phyloP scores from a whole-genome alignment of 2,329 filamentous ascomycete genomes.

The Fusarium poae region DNA sequence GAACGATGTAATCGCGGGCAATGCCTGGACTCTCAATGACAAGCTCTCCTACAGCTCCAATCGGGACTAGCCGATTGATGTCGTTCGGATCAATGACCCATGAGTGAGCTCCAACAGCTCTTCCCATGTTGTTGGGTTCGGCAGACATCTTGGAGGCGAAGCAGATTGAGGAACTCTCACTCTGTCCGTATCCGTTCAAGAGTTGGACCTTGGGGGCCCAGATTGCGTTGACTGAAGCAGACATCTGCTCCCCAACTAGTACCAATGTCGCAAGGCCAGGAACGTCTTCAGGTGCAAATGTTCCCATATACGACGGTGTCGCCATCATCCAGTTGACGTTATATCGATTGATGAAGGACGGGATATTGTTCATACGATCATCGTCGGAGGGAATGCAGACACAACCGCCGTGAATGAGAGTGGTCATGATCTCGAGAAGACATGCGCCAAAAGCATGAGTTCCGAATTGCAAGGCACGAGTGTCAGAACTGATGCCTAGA shows the following conservation, averaged over 20 bases:
- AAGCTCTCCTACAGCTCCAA: slow-evolving; percentile 39
- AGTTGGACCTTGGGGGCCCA: slow-evolving; percentile 45
- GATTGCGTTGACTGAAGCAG: background rate
- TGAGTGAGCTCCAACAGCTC: slow-evolving; percentile 1
- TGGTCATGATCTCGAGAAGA: slow-evolving; percentile 27
- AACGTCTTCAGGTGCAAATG: slow-evolving; percentile 1
- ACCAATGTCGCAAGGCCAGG: slow-evolving; percentile 7
- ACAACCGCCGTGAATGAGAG: slow-evolving; percentile 28
- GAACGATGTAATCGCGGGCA: slow-evolving; percentile 31
- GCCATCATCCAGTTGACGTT: slow-evolving; percentile 34
- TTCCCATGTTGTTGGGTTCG: slow-evolving; percentile 32
- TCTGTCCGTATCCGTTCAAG: slow-evolving; percentile 57
- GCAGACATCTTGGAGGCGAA: background rate
- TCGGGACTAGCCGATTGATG: background rate
- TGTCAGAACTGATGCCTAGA: background rate
- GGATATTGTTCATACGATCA: slow-evolving; percentile 40
- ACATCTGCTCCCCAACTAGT: slow-evolving; percentile 17
- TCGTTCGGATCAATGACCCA: slow-evolving; percentile 38
- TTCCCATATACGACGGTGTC: slow-evolving; percentile 31
- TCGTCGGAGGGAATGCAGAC: slow-evolving; percentile 44
- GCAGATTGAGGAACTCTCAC: slow-evolving; percentile 29
- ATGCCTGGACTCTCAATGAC: slow-evolving; percentile 42
- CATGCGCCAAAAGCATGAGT: slow-evolving; percentile 40
- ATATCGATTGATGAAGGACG: slow-evolving; percentile 14
- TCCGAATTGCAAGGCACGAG: slow-evolving; percentile 33